phyloP scores from a whole-genome alignment of 2,329 filamentous ascomycete species.

The Ceratocystis papillata region DNA sequence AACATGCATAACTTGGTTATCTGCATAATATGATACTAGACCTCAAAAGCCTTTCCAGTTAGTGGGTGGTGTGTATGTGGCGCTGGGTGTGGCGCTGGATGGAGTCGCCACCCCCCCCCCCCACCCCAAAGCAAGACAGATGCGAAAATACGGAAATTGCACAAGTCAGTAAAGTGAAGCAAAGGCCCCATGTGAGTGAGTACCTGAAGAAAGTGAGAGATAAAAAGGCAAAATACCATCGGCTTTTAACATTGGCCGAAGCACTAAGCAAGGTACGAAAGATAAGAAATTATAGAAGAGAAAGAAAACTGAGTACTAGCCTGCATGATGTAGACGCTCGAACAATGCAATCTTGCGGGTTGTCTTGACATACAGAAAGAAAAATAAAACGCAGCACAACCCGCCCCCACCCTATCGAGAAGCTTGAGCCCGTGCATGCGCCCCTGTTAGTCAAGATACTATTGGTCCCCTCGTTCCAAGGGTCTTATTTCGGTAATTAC shows the following conservation, averaged over 20 bases:
- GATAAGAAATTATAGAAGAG: background rate
- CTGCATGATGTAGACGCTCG: background rate
- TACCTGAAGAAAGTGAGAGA: too few relatives aligned
- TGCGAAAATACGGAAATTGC: too few relatives aligned
- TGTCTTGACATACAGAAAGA: background rate
- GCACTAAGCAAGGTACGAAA: background rate
- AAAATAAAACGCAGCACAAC: background rate
- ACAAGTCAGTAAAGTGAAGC: too few relatives aligned
- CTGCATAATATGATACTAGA: background rate
- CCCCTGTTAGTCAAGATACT: background rate
- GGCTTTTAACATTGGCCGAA: background rate
- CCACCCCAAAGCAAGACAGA: too few relatives aligned
- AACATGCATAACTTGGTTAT: background rate
- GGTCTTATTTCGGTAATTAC: constrained; percentile 13
- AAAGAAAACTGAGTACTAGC: background rate
- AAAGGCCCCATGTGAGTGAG: too few relatives aligned
- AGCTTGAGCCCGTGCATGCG: background rate
- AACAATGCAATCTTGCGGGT: background rate
- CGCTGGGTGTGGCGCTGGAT: too few relatives aligned
- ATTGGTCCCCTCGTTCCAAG: background rate
- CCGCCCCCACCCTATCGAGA: too few relatives aligned
- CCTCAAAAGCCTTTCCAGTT: too few relatives aligned
- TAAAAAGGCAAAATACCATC: background rate
- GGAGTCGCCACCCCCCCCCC: too few relatives aligned
- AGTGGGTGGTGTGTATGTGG: too few relatives aligned